Conservation (phyloP, 495 filamentous ascomycete species). For the Podospora appendiculata region DNA sequence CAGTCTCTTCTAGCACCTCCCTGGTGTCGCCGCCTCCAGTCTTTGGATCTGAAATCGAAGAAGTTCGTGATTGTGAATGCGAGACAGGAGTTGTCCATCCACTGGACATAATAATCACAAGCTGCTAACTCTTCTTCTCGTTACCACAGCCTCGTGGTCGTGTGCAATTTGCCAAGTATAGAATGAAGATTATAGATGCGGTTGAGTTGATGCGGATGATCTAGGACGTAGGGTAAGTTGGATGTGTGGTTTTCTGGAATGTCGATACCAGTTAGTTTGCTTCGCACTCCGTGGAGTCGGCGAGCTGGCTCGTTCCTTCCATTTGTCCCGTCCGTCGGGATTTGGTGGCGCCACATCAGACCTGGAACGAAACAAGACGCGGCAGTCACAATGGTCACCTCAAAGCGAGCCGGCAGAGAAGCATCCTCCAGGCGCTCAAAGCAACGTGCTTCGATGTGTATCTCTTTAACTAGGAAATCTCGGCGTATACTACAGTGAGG, state of each 20-base stretch:
- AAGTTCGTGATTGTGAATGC: not conserved
- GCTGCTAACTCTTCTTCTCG: not conserved
- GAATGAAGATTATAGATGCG: slow-evolving; percentile 3
- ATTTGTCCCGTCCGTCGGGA: too few species aligned
- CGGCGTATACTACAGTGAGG: slow-evolving; percentile 23
- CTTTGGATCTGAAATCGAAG: not conserved
- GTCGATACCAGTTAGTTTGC: too few species aligned
- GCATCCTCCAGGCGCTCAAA: slow-evolving; percentile 4
- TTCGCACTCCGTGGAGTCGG: too few species aligned
- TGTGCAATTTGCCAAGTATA: not conserved
- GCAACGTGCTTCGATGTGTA: slow-evolving; percentile 10
- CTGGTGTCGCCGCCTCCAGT: not conserved
- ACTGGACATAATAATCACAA: slow-evolving; percentile 1
- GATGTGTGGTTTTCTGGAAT: too few species aligned
- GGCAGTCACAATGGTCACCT: slow-evolving; percentile 1
- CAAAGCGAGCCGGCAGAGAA: not conserved
- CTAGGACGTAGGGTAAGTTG: too few species aligned
- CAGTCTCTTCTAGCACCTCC: slow-evolving; percentile 4
- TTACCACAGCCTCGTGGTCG: not conserved
- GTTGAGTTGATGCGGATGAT: not conserved
- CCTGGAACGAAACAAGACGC: not conserved
- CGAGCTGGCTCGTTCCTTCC: too few species aligned
- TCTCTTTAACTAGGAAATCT: slow-evolving; percentile 26
- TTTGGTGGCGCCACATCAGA: not conserved
- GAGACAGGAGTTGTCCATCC: not conserved